A percentile compares a stretch with the other conserved stretches of the same genome.
phyloP scores from a whole-genome alignment of 345 rosid genomes.

The Rhodamnia argentea region DNA sequence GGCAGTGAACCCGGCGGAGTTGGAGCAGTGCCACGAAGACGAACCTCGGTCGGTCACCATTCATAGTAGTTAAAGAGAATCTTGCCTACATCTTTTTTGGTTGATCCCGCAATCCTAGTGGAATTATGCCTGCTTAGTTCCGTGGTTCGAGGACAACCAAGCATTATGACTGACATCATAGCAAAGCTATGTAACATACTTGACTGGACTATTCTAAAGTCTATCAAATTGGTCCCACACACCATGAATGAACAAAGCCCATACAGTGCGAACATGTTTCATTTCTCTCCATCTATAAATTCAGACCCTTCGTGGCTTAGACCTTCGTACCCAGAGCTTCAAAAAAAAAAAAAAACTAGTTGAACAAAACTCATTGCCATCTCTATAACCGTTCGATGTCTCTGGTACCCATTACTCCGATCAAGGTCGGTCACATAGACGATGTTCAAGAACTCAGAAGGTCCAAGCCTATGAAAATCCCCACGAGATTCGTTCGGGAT shows the following conservation, averaged over 20 bases:
- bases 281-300: constrained; percentile 19
- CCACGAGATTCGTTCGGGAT: constrained; percentile 69
- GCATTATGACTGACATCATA: neutral
- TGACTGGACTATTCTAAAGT: neutral
- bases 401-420: constrained; percentile 37
- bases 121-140: neutral
- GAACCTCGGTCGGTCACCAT: neutral
- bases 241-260: neutral
- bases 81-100: neutral
- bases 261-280: neutral
- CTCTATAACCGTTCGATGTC: constrained; percentile 27
- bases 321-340: constrained; percentile 1
- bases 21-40: neutral
- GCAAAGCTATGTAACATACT: neutral
- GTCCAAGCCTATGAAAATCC: constrained; percentile 45
- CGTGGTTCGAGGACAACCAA: neutral
- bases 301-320: neutral
- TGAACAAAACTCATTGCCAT: neutral
- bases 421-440: constrained; percentile 70
- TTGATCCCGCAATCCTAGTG: neutral
- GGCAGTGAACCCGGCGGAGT: no score
- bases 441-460: constrained; percentile 88
- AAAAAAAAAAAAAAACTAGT: neutral
- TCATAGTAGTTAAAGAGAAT: neutral
- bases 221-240: neutral